Conservation (phyloP, 2,329 filamentous ascomycete species). For the Xylogone sp. region DNA sequence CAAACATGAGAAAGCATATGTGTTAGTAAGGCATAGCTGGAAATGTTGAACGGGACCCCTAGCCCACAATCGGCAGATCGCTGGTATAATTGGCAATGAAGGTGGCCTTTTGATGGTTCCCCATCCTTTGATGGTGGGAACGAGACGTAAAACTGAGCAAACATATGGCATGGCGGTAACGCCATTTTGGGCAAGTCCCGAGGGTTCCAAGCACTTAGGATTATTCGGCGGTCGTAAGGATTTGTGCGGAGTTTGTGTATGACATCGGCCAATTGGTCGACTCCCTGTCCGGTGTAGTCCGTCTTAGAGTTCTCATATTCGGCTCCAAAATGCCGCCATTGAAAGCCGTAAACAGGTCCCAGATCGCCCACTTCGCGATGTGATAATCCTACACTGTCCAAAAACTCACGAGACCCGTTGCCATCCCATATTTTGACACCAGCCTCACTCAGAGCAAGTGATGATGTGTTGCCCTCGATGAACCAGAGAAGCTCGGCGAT, state of each 20-base stretch:
- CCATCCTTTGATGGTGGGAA: conserved; percentile 21
- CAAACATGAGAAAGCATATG: conserved; percentile 92
- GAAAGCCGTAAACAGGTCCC: conserved; percentile 95
- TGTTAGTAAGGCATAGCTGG: conserved; percentile 86
- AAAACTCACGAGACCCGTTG: conserved; percentile 86
- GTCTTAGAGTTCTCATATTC: conserved; percentile 75
- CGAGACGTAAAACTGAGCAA: conserved; percentile 73
- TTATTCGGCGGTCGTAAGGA: conserved; percentile 86
- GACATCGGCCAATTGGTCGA: conserved; percentile 91
- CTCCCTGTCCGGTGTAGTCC: conserved; percentile 84
- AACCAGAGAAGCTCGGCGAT: conserved; percentile 96
- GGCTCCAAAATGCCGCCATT: conserved; percentile 97
- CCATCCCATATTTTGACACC: conserved; percentile 98
- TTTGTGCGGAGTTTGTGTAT: conserved; percentile 78
- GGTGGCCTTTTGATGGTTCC: conserved; percentile 55
- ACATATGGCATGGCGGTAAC: conserved; percentile 93
- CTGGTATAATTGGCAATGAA: conserved; percentile 91
- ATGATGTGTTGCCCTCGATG: conserved; percentile 78
- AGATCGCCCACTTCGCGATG: conserved; percentile 86
- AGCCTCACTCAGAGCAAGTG: conserved; percentile 67
- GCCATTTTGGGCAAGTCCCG: conserved; percentile 84
- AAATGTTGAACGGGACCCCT: conserved; percentile 97
- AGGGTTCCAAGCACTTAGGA: conserved; percentile 93
- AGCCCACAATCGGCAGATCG: conserved; percentile 95
- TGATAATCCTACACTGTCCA: conserved; percentile 77